phyloP scores from a whole-genome alignment of 345 rosid species.

The Gynandropsis gynandra region DNA sequence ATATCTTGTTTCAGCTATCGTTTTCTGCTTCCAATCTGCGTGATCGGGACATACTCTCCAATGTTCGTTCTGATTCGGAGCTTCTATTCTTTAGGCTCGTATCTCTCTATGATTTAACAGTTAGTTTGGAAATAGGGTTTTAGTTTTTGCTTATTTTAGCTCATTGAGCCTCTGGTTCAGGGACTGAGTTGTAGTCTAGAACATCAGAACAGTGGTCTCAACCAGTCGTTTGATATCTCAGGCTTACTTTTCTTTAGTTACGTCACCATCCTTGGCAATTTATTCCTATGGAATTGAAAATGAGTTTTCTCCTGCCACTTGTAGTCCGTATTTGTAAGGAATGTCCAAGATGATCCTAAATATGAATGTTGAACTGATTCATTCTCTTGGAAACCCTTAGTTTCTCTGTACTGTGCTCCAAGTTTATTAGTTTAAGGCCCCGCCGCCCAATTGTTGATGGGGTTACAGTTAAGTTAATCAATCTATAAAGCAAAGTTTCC shows the following conservation, averaged over 20 bases:
- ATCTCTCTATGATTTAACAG: background rate
- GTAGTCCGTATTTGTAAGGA: background rate
- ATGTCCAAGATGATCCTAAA: background rate
- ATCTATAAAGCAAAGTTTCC: no score
- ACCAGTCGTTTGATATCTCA: background rate
- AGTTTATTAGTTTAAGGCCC: no score
- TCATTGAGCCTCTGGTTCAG: background rate
- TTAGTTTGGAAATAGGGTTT: background rate
- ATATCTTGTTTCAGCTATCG: conserved; percentile 42
- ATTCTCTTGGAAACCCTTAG: no score
- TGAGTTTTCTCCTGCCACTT: background rate
- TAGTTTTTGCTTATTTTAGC: background rate
- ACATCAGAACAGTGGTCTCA: background rate
- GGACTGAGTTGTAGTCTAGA: no score
- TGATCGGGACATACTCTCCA: conserved; percentile 70
- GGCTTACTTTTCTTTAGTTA: background rate
- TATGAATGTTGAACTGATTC: background rate
- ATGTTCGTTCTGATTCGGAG: conserved; percentile 36
- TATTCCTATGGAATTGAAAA: background rate
- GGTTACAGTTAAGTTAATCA: no score
- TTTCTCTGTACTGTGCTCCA: no score
- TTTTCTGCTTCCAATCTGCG: conserved; percentile 66
- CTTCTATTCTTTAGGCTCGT: background rate
- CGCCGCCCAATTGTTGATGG: no score
- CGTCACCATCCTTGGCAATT: background rate